A percentile compares a stretch with the other conserved stretches of the same genome.
These are phyloP conservation scores for Dactylellina leptospora DNA, from an alignment of 2,329 filamentous ascomycete genomes.

Conservation along the genomic window DNA sequence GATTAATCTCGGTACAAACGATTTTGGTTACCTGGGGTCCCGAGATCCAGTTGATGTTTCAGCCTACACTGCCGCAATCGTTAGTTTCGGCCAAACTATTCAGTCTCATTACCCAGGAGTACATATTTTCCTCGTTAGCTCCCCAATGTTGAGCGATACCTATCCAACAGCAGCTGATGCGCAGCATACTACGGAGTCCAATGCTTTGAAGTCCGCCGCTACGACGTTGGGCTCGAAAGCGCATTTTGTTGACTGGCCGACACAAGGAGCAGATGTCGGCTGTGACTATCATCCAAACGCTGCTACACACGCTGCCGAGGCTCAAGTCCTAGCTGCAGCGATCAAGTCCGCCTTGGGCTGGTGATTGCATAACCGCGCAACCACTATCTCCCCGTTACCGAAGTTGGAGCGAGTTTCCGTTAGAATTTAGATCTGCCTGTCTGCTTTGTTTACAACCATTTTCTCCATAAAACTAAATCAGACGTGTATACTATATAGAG, in stretches of 20 bases:
- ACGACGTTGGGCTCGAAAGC: constrained; percentile 58
- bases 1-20: constrained; percentile 63
- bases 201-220: constrained; percentile 60
- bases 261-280: constrained; percentile 61
- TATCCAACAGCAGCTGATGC: constrained; percentile 60
- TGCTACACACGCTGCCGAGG: constrained; percentile 59
- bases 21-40: constrained; percentile 60
- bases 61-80: constrained; percentile 58
- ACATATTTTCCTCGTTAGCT: constrained; percentile 61
- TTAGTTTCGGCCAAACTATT: constrained; percentile 59
- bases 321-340: constrained; percentile 57
- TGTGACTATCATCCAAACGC: constrained; percentile 63
- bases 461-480: no score
- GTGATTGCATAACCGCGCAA: no score
- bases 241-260: constrained; percentile 62
- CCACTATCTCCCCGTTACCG: no score
- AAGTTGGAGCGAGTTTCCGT: no score
- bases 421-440: no score
- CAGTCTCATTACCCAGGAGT: constrained; percentile 60
- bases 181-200: constrained; percentile 60
- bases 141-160: constrained; percentile 61
- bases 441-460: no score
- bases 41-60: constrained; percentile 58
- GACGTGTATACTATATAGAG: no score
- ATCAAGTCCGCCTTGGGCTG: constrained; percentile 54